These are phyloP conservation scores for Hymenoscyphus scutula DNA, from an alignment of 2,329 filamentous ascomycete genomes.

Conservation along the genomic window DNA sequence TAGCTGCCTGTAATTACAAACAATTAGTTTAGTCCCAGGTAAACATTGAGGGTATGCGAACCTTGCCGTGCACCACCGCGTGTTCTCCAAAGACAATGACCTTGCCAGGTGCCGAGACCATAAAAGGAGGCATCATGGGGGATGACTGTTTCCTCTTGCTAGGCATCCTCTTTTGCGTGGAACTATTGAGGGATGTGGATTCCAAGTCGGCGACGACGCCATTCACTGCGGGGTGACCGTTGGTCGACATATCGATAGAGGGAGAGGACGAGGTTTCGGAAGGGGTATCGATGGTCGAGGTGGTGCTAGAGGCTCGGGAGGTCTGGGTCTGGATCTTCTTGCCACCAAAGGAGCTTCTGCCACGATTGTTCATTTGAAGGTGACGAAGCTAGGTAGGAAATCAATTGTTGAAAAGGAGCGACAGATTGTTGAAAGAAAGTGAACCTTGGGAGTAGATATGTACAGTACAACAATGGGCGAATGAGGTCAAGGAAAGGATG, in stretches of 20 bases:
- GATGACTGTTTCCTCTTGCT: constrained; percentile 56
- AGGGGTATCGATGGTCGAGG: constrained; percentile 27
- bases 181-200: constrained; percentile 26
- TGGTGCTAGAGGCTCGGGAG: constrained; percentile 28
- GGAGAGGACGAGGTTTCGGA: constrained; percentile 23
- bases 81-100: constrained; percentile 98
- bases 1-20: constrained; percentile 63
- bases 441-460: too few relatives aligned
- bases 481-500: too few relatives aligned
- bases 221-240: constrained; percentile 16
- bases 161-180: constrained; percentile 11
- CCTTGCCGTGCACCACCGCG: constrained; percentile 95
- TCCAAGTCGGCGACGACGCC: constrained; percentile 21
- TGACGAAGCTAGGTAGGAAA: background rate
- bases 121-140: constrained; percentile 82
- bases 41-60: constrained; percentile 34
- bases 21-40: background rate
- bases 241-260: constrained; percentile 25
- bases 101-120: constrained; percentile 97
- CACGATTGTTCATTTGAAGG: constrained; percentile 10
- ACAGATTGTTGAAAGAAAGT: background rate
- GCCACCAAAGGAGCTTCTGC: constrained; percentile 9
- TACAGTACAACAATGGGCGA: too few relatives aligned
- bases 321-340: constrained; percentile 12
- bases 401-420: background rate